Base-by-base conservation (phyloP, 2,329 filamentous ascomycete species). In the Botrytis deweyae region DNA sequence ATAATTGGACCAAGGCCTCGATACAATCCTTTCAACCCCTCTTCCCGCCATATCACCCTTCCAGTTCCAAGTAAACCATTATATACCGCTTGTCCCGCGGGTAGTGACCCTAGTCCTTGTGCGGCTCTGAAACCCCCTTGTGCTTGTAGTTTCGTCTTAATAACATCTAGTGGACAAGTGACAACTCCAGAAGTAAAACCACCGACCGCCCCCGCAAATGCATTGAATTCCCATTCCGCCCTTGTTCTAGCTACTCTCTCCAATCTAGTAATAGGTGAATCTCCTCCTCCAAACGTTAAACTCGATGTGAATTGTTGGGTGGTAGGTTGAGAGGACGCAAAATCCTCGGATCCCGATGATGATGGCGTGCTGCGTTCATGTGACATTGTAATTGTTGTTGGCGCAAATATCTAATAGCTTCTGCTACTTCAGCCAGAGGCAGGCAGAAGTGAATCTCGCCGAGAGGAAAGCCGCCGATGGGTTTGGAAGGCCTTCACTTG, bases 71-170 rank as follows among this genome's bases (percentile, higher is more conserved):
- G 81, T 80, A 99, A 88, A 10, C 96, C 96, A 76, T 92, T 91
- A 82, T 99, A 99, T 68, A 96, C 82, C 33, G 84, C 83, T 69
- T 86, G 85, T 86, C 36, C 84, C 83, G 74, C 42, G 84, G 74
- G 52, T 59, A 55, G 72, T 22, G 55, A 42, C 6, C 38, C 72
- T 33, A 65, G 73, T 49, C 74, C 74, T 70, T 75, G 75, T 66
- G 74, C 74, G 63, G 82, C 83, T 84, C 87, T 78, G 83, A 97
- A 97, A 33, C 94, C 93, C 76, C 95, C 95, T 82, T 98, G 96
- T 25, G 95, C 95, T 83, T 99, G 96, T 75, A 99, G 85, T 83
- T 98, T 98, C 63, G 96, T 99, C 86, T 99, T 99, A 84, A 99
- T 98, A 76, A 99, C 96, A 86, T 99, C 96, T 78, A 99, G 90